phyloP scores from a whole-genome alignment of 75 land plant species.

The Cryptomeria japonica region DNA sequence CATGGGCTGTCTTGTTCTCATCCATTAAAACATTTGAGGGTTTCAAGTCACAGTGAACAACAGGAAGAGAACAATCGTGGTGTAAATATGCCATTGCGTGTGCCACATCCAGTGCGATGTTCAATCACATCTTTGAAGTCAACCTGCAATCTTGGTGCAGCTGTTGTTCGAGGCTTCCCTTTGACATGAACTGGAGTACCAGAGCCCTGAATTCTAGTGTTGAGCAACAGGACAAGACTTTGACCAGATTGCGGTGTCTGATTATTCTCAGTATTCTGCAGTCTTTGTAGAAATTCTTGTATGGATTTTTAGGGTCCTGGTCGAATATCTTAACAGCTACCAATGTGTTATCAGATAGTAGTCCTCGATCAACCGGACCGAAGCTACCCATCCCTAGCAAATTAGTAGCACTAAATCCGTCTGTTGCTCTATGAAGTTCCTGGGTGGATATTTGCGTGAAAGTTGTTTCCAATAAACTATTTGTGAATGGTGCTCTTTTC shows the following conservation, averaged over 20 bases:
- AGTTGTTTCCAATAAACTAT: background rate
- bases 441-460: background rate
- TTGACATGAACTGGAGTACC: constrained; percentile 69
- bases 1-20: constrained; percentile 37
- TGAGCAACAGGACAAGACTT: constrained; percentile 51
- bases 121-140: constrained; percentile 38
- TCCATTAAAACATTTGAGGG: constrained; percentile 57
- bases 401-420: constrained; percentile 31
- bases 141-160: constrained; percentile 28
- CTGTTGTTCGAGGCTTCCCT: constrained; percentile 56
- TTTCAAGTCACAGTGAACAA: constrained; percentile 62
- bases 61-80: constrained; percentile 48
- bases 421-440: constrained; percentile 8
- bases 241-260: constrained; percentile 73
- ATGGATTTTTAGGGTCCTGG: constrained; percentile 6
- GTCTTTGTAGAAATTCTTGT: constrained; percentile 52
- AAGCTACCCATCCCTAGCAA: constrained; percentile 46
- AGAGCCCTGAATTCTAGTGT: constrained; percentile 36
- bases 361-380: constrained; percentile 43
- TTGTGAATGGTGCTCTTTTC: background rate
- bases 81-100: constrained; percentile 65
- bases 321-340: constrained; percentile 45
- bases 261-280: constrained; percentile 45
- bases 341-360: constrained; percentile 15
- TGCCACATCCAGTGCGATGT: constrained; percentile 49